Conservation (phyloP, 179 eudicot species). For the Beta lomatogona region DNA sequence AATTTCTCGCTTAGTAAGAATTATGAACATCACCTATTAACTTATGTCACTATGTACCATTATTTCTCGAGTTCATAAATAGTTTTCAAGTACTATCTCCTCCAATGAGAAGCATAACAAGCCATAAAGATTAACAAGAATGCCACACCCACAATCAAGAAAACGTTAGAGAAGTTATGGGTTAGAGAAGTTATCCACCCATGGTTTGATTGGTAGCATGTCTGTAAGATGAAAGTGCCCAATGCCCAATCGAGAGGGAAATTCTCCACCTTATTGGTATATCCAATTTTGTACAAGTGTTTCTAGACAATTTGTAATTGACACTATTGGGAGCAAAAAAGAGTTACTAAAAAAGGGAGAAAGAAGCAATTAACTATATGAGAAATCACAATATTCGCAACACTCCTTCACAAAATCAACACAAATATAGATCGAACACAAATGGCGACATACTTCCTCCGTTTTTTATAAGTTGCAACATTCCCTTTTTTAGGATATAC, state of each 20-base stretch:
- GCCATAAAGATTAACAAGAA: slow-evolving; percentile 41
- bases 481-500: no score
- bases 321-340: no score
- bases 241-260: slow-evolving; percentile 92
- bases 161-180: slow-evolving; percentile 33
- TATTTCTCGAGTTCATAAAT: slow-evolving; percentile 92
- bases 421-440: neutral
- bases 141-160: slow-evolving; percentile 36
- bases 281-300: slow-evolving; percentile 54
- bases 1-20: neutral
- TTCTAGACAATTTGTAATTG: neutral
- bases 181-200: slow-evolving; percentile 43
- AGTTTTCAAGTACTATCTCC: slow-evolving; percentile 80
- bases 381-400: neutral
- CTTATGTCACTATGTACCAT: slow-evolving; percentile 76
- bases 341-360: neutral
- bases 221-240: slow-evolving; percentile 86
- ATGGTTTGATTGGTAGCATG: slow-evolving; percentile 29
- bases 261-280: slow-evolving; percentile 61
- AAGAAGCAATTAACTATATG: neutral
- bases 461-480: no score
- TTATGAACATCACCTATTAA: slow-evolving; percentile 49
- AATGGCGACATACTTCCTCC: neutral
- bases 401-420: no score
- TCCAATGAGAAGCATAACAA: slow-evolving; percentile 67